Evolutionary conservation across 495 filamentous ascomycete genomes (phyloP).

Genomic region (Lepidopterella palustris): DNA sequence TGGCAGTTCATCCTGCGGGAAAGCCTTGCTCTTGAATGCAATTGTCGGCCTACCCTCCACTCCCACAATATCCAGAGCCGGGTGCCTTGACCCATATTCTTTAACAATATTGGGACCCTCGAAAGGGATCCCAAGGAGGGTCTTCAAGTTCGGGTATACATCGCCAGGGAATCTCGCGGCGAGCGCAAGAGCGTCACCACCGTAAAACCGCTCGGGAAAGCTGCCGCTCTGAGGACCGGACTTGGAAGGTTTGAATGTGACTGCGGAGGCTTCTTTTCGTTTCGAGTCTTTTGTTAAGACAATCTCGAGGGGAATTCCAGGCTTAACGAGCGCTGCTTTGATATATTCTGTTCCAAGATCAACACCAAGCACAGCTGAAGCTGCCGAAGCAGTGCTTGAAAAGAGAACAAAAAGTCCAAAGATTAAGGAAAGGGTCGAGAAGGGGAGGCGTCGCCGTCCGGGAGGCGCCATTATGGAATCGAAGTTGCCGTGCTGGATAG

Average conservation of each 20-base stretch:
- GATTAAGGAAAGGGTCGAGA: conserved; percentile 33
- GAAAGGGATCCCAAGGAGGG: conserved; percentile 66
- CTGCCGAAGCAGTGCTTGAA: conserved; percentile 46
- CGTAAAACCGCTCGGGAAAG: conserved; percentile 88
- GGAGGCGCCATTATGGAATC: conserved; percentile 46
- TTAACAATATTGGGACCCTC: conserved; percentile 49
- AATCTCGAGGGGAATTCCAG: conserved; percentile 95
- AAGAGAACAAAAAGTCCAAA: conserved; percentile 53
- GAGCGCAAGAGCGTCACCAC: conserved; percentile 82
- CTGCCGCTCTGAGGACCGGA: conserved; percentile 45
- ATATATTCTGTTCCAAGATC: conserved; percentile 97
- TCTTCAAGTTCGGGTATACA: conserved; percentile 88
- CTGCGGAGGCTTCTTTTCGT: conserved; percentile 85
- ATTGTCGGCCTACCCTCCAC: conserved; percentile 61
- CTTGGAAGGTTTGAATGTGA: conserved; percentile 81
- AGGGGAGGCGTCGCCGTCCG: conserved; percentile 40
- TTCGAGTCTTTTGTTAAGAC: conserved; percentile 98
- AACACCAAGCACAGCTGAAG: conserved; percentile 75
- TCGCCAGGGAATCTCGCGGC: conserved; percentile 84
- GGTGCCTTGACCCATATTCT: conserved; percentile 65
- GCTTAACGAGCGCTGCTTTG: conserved; percentile 94
- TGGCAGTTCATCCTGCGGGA: conserved; percentile 57
- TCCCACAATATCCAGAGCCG: conserved; percentile 53
- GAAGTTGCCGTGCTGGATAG: not conserved
- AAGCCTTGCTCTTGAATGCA: conserved; percentile 67